Base-by-base conservation (phyloP, 2,329 filamentous ascomycete genomes). In the Metarhizium humberi region DNA sequence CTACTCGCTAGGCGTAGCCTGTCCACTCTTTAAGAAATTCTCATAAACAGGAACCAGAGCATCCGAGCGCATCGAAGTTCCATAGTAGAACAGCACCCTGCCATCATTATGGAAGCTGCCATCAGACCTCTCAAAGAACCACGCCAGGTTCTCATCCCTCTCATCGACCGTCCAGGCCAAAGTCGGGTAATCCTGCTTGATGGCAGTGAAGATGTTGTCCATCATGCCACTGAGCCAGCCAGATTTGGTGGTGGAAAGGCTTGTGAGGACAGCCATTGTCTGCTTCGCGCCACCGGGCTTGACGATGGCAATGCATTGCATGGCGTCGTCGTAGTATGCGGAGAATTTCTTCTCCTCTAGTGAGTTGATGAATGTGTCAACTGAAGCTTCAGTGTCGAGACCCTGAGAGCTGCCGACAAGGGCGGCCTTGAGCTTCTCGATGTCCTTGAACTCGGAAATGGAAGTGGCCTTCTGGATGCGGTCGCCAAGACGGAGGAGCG, bases 81-180 rank as follows among this genome's bases (percentile, higher is more conserved):
- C 92, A 70, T 95, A 96, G 88, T 92, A 97, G 78, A 97, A 97
- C 66, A 97, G 85, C 43, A 96, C 90, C 66, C 92, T 90, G 56
- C 90, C 90, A 62, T 90, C 85, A 55, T 86, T 84, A 59, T 87
- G 90, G 64, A 96, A 81, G 71, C 90, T 96, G 55, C 94, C 92
- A 63, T 96, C 91, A 10, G 92, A 88, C 79, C 96, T 96, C 73
- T 96, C 92, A 63, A 95, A 95, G 78, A 97, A 96, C 94, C 92
- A 97, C 11, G 90, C 92, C 64, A 97, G 78, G 70, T 97, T 96
- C 79, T 97, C 92, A 64, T 97, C 92, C 62, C 95, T 88, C 66
- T 92, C 87, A 75, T 89, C 92, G 58, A 96, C 92, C n/a, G 91
- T 95, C 92, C 92, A 99, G 60, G 90, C 88, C 61, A 97, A 79